These are phyloP conservation scores for Fusarium begoniae DNA, from an alignment of 2,329 filamentous ascomycete genomes.

Conservation along the genomic window DNA sequence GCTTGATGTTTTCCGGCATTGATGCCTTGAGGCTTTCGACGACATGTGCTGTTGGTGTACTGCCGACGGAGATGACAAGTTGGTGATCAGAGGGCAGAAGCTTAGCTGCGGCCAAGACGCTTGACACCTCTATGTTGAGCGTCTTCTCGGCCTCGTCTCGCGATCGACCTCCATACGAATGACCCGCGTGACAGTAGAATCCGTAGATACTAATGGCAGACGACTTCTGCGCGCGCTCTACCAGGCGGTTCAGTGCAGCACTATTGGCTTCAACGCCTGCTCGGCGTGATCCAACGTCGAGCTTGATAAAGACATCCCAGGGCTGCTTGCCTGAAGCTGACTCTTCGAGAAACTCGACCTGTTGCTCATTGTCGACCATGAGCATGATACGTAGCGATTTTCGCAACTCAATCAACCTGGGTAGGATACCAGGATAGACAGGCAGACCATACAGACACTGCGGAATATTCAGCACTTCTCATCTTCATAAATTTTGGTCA, in stretches of 20 bases:
- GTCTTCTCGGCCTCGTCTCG: constrained; percentile 44
- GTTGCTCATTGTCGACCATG: constrained; percentile 50
- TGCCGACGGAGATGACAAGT: constrained; percentile 47
- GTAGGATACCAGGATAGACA: constrained; percentile 48
- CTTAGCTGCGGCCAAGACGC: constrained; percentile 44
- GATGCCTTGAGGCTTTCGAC: constrained; percentile 44
- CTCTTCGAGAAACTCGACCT: constrained; percentile 44
- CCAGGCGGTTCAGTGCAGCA: constrained; percentile 38
- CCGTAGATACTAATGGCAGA: constrained; percentile 46
- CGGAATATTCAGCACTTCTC: not conserved
- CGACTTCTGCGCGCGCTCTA: constrained; percentile 42
- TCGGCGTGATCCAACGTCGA: constrained; percentile 49
- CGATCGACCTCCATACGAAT: constrained; percentile 48
- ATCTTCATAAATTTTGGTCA: not conserved
- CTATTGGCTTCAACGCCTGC: constrained; percentile 46
- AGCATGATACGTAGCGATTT: constrained; percentile 46
- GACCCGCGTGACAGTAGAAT: constrained; percentile 51
- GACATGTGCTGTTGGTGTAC: constrained; percentile 51
- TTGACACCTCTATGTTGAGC: constrained; percentile 45
- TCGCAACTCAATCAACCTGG: constrained; percentile 43
- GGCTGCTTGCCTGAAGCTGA: constrained; percentile 20
- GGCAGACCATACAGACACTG: constrained; percentile 53
- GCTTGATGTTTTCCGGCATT: constrained; percentile 44
- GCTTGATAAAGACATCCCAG: constrained; percentile 51
- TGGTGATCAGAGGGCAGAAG: constrained; percentile 40